Percentiles rank a stretch among this genome's conserved stretches.
phyloP scores from a whole-genome alignment of 2,329 filamentous ascomycete species.

The Ascochyta clinopodiicola region DNA sequence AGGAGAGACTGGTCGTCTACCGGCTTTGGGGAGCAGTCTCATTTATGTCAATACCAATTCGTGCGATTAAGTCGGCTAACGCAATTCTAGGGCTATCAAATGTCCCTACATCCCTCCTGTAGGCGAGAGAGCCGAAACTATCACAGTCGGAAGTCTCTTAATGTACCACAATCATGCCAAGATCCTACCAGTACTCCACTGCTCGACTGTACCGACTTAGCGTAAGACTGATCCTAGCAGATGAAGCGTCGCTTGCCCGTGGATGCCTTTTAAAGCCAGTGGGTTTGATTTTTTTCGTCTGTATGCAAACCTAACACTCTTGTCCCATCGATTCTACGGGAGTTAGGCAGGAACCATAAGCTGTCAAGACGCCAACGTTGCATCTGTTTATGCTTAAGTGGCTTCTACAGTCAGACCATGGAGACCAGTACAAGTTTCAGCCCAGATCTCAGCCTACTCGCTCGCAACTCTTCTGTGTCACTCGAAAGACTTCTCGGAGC shows the following conservation, averaged over 20 bases:
- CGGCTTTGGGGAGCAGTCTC: no score
- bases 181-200: background rate
- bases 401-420: background rate
- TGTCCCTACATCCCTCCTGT: no score
- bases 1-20: no score
- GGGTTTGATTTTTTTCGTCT: background rate
- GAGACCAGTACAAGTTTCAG: background rate
- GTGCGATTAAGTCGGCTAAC: no score
- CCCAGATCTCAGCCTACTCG: background rate
- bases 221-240: background rate
- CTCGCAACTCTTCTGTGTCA: background rate
- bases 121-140: no score
- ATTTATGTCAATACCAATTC: no score
- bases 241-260: background rate
- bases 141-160: no score
- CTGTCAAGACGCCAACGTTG: background rate
- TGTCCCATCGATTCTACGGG: no score
- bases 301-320: no score
- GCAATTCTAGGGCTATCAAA: no score
- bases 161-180: background rate
- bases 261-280: background rate
- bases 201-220: background rate
- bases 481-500: background rate
- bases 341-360: background rate
- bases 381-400: background rate